Evolutionary conservation across 805 yeast species (phyloP), one percentile per base, ranked within the genome.

Genomic region (Novakomyces olei): DNA sequence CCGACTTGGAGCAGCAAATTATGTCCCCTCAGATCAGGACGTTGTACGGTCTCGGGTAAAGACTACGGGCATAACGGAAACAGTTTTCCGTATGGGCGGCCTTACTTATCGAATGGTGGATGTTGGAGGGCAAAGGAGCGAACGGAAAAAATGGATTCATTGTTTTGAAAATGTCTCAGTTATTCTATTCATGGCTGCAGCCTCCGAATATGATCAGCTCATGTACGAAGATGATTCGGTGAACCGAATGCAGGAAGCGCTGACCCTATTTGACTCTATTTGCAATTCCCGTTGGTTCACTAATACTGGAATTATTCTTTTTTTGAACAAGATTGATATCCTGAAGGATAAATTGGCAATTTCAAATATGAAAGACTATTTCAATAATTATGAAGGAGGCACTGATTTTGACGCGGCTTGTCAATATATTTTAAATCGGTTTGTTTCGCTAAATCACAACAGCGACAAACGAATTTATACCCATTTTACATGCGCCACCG

Each of bases 71-170:
- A 78, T 83, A 15, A 78, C 72, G 44, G 94, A 81, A 49, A 71
- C 79, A 37, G 61, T 65, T 36, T 77, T 83, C 45, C 70, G 69
- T 37, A 64, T 81, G 67, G 80, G 76, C 29, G 70, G 69, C 18
- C 49, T 72, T 26, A 63, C 64, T 43, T 55, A 73, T 32, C 77
- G 70, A 44, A 59, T 74, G 43, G 70, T 60, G 46, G 95, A 83
- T 51, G 94, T 83, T 30, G 95, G 95, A 40, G 95, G 95, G 1
- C 98, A 88, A 53, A 62, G 98, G 44, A 71, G 91, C 3, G 98
- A 88, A 57, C 70, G 98, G 34, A 78, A 77, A 47, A 85, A 88
- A 53, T 88, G 98, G 98, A 81, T 88, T 39, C 91, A 88, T 53
- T 79, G 93, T 48, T 88, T 88, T 45, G 93, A 81, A 51, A 80